Evolutionary conservation across 331 rosid species (phyloP).

Genomic region (Stylosanthes scabra): DNA sequence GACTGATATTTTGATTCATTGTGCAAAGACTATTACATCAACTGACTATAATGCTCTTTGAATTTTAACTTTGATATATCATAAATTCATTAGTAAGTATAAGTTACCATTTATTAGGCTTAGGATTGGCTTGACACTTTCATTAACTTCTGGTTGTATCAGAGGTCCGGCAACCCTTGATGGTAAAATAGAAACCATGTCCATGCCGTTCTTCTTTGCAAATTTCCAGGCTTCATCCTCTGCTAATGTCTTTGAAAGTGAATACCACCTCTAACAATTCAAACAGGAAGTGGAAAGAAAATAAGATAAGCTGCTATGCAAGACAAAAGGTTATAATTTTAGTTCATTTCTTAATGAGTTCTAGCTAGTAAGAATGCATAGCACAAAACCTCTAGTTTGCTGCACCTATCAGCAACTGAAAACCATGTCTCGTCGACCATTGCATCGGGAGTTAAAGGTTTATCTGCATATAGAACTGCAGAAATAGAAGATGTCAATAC

Average conservation of each 20-base stretch:
- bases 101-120: constrained; percentile 64
- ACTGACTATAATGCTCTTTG: neutral
- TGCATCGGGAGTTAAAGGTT: constrained; percentile 44
- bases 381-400: constrained; percentile 45
- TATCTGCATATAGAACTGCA: constrained; percentile 38
- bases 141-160: constrained; percentile 75
- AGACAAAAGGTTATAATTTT: neutral
- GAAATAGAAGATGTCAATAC: constrained; percentile 65
- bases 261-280: constrained; percentile 70
- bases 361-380: no score
- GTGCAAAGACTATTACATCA: neutral
- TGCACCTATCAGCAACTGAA: constrained; percentile 57
- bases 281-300: constrained; percentile 26
- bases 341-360: neutral
- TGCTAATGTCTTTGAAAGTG: constrained; percentile 86
- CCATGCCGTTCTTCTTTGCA: constrained; percentile 72
- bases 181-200: constrained; percentile 76
- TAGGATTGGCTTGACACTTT: constrained; percentile 58
- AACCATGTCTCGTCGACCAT: constrained; percentile 73
- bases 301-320: neutral
- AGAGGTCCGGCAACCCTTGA: constrained; percentile 79
- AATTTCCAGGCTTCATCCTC: constrained; percentile 97
- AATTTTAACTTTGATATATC: neutral
- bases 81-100: neutral
- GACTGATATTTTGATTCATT: neutral